Evolutionary conservation across 768 basidiomycete species (phyloP), one percentile per base, ranked within the genome.

Genomic region (Cyclocybe cylindracea): DNA sequence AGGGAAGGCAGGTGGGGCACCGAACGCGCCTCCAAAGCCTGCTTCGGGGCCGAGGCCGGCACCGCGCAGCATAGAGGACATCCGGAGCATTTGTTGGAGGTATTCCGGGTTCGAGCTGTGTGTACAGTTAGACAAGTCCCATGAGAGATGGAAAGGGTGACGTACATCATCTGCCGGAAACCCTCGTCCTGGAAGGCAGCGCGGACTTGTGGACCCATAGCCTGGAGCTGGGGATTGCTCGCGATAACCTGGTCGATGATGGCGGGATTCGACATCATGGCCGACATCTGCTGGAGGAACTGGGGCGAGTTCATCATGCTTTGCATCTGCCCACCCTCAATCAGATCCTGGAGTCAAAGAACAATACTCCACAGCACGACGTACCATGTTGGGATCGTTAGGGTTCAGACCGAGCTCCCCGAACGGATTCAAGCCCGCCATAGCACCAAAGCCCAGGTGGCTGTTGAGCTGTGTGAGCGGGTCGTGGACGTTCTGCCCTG

Each of bases 331-430:
- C 35, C 43, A 10, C 11, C 19, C n/a, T 7, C 19, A 19, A 29
- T 49, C 29, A 10, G 18, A 29, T 31, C 18, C 14, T 29, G 14
- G 24, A 2, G 19, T 31, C 32, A 37, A 37, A 18, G 10, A 32
- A 4, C 29, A 45, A 18, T 7, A 41, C 36, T 35, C 2, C 9
- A 46, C 39, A 35, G 7, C 38, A 11, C 37, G 16, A 71, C 82
- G 57, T 53, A 92, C 93, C 84, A 96, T 91, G 66, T 98, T 97
- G 0, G 95, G 95, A 66, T 98, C 96, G 60, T 91, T 91, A 4
- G 82, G 77, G 64, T 99, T 99, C 39, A 96, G 44, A 1, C 95
- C 96, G 83, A 96, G 85, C 4, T 87, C 88, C 0, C 87, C 79
- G 63, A 99, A 98, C 0, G 97, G 96, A 61, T 98, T 98, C 65